Evolutionary conservation across 177 flowering plant genomes (phyloP).

Genomic region (Vitis hybrid): DNA sequence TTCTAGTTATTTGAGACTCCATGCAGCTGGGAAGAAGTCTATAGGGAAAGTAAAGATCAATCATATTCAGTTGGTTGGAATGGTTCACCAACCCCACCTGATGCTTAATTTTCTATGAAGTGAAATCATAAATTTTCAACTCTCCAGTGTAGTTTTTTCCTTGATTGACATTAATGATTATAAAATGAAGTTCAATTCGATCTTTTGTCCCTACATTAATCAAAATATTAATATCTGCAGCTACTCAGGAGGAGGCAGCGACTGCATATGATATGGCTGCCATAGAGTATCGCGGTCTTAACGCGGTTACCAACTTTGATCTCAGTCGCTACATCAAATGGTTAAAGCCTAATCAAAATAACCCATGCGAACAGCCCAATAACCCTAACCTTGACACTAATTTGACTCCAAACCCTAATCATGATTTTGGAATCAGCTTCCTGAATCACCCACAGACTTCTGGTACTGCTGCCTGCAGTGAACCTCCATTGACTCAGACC

Average conservation of each 20-base stretch:
- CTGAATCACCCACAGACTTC: slow-evolving; percentile 16
- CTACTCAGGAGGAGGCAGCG: slow-evolving; percentile 83
- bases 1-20: too few species aligned
- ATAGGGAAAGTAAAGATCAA: too few species aligned
- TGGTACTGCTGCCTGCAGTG: neutral
- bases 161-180: too few species aligned
- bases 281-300: slow-evolving; percentile 67
- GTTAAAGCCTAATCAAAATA: slow-evolving; percentile 34
- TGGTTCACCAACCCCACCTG: too few species aligned
- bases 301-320: slow-evolving; percentile 75
- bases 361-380: neutral
- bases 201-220: neutral
- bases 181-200: too few species aligned
- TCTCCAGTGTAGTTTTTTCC: too few species aligned
- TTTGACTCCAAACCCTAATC: slow-evolving; percentile 10
- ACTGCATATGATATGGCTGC: slow-evolving; percentile 78
- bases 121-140: too few species aligned
- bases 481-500: slow-evolving; percentile 1
- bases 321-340: slow-evolving; percentile 63
- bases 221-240: slow-evolving; percentile 21
- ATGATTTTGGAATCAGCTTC: slow-evolving; percentile 18
- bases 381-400: neutral
- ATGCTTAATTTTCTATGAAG: too few species aligned
- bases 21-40: too few species aligned
- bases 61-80: too few species aligned